Conservation (phyloP, 1,139 yeast species). For the Taiozyma sp. region DNA sequence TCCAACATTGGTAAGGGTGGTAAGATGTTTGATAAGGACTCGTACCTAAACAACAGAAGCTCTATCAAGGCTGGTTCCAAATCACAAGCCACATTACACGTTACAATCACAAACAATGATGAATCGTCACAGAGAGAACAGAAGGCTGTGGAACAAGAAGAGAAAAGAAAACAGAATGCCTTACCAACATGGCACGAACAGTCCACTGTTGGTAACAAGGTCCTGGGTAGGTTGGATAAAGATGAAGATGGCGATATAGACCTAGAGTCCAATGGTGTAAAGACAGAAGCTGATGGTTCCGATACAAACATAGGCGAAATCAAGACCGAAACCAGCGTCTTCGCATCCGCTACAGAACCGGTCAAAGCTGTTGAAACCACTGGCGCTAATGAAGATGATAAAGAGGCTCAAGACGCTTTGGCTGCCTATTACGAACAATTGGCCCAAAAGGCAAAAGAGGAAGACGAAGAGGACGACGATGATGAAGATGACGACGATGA, state of each 20-base stretch:
- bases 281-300: conserved; percentile 5
- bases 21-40: conserved; percentile 33
- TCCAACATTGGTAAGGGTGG: conserved; percentile 36
- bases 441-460: conserved; percentile 46
- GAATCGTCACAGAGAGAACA: conserved; percentile 69
- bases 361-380: not conserved
- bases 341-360: not conserved
- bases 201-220: conserved; percentile 79
- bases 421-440: conserved; percentile 62
- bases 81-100: conserved; percentile 69
- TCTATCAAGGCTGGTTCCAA: conserved; percentile 36
- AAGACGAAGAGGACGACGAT: conserved; percentile 47
- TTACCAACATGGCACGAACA: conserved; percentile 95
- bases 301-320: not conserved
- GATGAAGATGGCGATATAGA: conserved; percentile 40
- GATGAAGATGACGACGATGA: conserved; percentile 48
- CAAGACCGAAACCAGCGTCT: not conserved
- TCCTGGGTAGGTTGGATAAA: conserved; percentile 49
- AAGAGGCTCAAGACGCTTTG: conserved; percentile 71
- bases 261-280: conserved; percentile 4
- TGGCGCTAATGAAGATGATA: conserved; percentile 36
- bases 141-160: conserved; percentile 62
- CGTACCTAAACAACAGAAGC: conserved; percentile 31
- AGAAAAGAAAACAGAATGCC: conserved; percentile 88
- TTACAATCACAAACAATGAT: conserved; percentile 84